Base-by-base conservation (phyloP, 2,329 filamentous ascomycete genomes). In the Neofusicoccum umdonicola region DNA sequence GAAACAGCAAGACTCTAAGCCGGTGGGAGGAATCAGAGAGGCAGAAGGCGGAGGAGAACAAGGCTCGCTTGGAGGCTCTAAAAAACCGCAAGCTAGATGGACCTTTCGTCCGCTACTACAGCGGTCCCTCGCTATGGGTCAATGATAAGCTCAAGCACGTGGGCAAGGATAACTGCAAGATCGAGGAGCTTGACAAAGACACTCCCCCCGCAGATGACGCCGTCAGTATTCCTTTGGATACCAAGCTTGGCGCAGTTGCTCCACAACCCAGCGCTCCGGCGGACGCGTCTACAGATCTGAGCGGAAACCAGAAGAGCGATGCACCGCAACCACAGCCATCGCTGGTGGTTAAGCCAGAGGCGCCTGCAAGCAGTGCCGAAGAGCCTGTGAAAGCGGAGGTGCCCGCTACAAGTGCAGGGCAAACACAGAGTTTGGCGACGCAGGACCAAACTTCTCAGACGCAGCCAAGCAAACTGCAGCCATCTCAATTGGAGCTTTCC, bases 1-100 rank as follows among this genome's bases (percentile, higher is more conserved):
- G 89, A 71, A 97, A 99, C 77, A 86, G 90, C 70, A 96, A 92
- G 83, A 98, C 90, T 77, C 80, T 97, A 72, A 97, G 94, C 73
- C 85, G 92, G 64, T 98, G 94, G 93, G 93, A 98, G 76, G 90
- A 92, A 76, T 91, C 92, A 6, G 95, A 99, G 79, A 93, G 92
- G 78, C 88, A 90, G 74, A 88, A 94, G 65, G 90, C 93, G 69
- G 92, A 94, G 71, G 91, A 96, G 73, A 86, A 94, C 67, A 86
- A 88, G 68, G 90, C 88, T 45, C 94, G 90, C 78, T 82, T 98
- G 54, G 93, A 94, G 44, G 95, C 94, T 13, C 82, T 98, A 70
- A 91, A 96, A 71, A 92, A 93, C 74, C 87, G 93, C 56, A 92
- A 90, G 58, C 84, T 98, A 8, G 89, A 94, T 62, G 95, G 95